Conservation (phyloP, 306 rosid genomes). For the Quercus cerris region DNA sequence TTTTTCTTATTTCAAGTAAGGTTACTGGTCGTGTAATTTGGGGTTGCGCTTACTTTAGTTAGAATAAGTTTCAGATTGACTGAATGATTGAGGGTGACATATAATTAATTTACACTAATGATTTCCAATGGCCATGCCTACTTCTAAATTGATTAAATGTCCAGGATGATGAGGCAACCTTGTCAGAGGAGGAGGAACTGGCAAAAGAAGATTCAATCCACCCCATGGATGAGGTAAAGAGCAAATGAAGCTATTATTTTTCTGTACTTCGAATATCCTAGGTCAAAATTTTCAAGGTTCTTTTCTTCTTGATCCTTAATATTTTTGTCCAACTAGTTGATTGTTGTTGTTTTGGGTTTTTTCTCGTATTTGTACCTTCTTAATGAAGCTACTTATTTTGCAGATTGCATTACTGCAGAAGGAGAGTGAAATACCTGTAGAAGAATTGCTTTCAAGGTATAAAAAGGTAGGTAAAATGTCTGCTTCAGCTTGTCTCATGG, state of each 20-base stretch:
- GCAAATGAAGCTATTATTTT: constrained; percentile 21
- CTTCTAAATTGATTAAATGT: constrained; percentile 25
- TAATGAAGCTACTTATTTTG: constrained; percentile 23
- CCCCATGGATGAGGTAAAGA: constrained; percentile 75
- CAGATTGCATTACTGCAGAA: constrained; percentile 84
- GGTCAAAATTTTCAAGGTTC: constrained; percentile 3
- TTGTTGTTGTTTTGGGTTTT: constrained; percentile 2
- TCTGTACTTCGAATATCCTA: constrained; percentile 1
- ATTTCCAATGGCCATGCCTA: constrained; percentile 6
- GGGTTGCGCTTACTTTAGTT: neutral
- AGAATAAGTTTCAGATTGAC: neutral
- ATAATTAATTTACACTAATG: neutral
- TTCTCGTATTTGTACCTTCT: constrained; percentile 8
- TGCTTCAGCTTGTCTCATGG: constrained; percentile 27
- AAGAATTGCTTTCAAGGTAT: constrained; percentile 94
- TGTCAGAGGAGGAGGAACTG: constrained; percentile 92
- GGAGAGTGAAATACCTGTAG: constrained; percentile 87
- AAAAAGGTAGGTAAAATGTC: constrained; percentile 67
- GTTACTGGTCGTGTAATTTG: neutral
- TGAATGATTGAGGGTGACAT: neutral
- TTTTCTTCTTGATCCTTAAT: neutral
- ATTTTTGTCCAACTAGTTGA: constrained; percentile 1
- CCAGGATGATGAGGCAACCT: constrained; percentile 96
- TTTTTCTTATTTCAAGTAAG: neutral
- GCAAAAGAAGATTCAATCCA: constrained; percentile 57